Evolutionary conservation across 495 filamentous ascomycete species (phyloP), one percentile per base, ranked within the genome.

Genomic region (Tuber indicum): DNA sequence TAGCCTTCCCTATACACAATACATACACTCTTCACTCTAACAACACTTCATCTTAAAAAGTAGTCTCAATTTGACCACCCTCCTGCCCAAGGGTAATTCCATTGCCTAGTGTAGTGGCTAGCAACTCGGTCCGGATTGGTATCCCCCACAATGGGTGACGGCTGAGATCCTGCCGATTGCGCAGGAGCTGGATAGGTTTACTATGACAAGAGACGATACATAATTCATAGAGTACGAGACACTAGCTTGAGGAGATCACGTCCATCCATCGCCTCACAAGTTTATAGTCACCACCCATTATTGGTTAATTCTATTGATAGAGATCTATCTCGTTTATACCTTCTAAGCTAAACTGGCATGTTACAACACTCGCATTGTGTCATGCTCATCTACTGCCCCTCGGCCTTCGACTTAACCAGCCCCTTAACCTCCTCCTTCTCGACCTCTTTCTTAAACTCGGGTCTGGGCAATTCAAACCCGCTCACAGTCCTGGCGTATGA

Each of bases 401-500:
- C 62, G n/a, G 52, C 72, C 41, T 77, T 74, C 46, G 41, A 19
- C 49, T 62, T 46, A 66, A 66, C 58, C n/a, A 76, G 21, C 71
- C 87, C 87, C 75, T 85, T 85, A 3, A 83, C 82, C 69, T 87
- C 86, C 44, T 86, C 84, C 75, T 85, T 86, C 71, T 87, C 84
- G 44, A 87, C 85, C 43, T 83, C 81, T 81, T 85, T 86, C 66
- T 86, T 85, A 81, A 89, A 97, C 76, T 90, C 88, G 26, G 93
- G 92, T 70, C 96, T 84, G 12, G 88, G 90, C 62, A 98, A 82
- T 86, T 98, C 95, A n/a, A 92, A 83, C 1, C 86, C 92, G 70
- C 94, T 90, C 0, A 87, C 90, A 9, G 88, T 86, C 41, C 93
- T 87, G 0, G 89, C 91, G 82, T 97, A 98, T 8, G 90, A 89